Evolutionary conservation across 805 yeast species (phyloP), one percentile per base, ranked within the genome.

Genomic region (Metschnikowia peoriensis): DNA sequence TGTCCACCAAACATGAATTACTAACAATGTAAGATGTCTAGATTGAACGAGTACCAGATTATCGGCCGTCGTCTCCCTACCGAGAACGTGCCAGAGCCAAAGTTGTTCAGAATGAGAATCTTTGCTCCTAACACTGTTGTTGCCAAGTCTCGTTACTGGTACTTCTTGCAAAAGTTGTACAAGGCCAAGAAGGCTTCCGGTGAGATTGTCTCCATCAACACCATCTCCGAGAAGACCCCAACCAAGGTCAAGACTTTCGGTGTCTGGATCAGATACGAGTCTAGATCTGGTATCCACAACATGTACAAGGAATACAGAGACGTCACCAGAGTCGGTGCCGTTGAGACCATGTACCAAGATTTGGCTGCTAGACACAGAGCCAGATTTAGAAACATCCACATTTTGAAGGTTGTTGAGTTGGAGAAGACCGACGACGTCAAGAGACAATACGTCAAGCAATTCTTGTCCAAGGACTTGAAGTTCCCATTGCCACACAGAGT

Each of bases 361-460:
- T 88, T 94, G 88, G 99, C 99, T 81, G 97, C 99, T 69, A 92
- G 99, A 85, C 99, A 94, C 96, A 91, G 99, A 88, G 94, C 99
- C 75, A 91, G 99, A 86, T 94, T 94, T 86, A 90, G 99, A 88
- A 87, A 93, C 68, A 89, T 94, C 80, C 99, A 94, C 89, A 90
- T 94, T 79, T 89, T 94, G 79, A 94, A 94, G 90, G 97, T 94
- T 77, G 97, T 92, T 76, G 98, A 93, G 85, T 86, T 94, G 74
- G 96, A 86, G 80, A 92, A 90, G 88, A 85, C 94, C 69, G 96
- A 89, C 62, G 99, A 94, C 72, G 97, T 94, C 78, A 94, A 90
- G 92, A 90, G 99, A 83, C 97, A 89, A 81, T 93, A 94, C 94
- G 85, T 91, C 79, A 92, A 85, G 84, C 99, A 94, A 86, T 91